A percentile compares a stretch with the other conserved stretches of the same genome.
Evolutionary conservation across 805 yeast genomes (phyloP).

Genomic region (Myxozyma neglecta): DNA sequence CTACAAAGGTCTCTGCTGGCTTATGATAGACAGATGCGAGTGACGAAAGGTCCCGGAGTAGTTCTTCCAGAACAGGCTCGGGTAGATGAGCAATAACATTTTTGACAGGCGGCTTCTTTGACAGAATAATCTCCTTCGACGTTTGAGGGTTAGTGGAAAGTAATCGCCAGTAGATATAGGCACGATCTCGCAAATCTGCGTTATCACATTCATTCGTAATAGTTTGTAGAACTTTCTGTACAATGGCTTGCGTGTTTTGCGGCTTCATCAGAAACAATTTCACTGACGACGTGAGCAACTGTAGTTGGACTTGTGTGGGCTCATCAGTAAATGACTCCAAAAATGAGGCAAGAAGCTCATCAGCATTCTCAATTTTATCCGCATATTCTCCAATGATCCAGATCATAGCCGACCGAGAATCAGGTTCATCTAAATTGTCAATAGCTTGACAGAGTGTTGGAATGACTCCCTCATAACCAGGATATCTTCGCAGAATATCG

Average conservation of each 20-base stretch:
- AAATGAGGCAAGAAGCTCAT: constrained; percentile 45
- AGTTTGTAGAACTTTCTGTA: constrained; percentile 71
- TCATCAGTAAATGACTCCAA: constrained; percentile 61
- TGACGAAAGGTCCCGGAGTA: constrained; percentile 75
- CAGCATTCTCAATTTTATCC: constrained; percentile 48
- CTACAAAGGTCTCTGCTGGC: constrained; percentile 67
- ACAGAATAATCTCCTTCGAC: constrained; percentile 60
- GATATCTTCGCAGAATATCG: constrained; percentile 45
- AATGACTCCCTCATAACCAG: constrained; percentile 57
- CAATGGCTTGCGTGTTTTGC: constrained; percentile 59
- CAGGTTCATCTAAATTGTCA: constrained; percentile 73
- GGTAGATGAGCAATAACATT: constrained; percentile 73
- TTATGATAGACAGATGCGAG: constrained; percentile 87
- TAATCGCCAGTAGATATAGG: constrained; percentile 83
- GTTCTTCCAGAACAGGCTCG: constrained; percentile 62
- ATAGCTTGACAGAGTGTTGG: constrained; percentile 47
- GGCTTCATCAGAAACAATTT: constrained; percentile 68
- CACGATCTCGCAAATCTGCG: constrained; percentile 86
- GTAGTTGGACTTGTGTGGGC: constrained; percentile 71
- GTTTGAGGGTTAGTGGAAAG: constrained; percentile 78
- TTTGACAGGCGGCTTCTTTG: constrained; percentile 67
- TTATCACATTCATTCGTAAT: constrained; percentile 77
- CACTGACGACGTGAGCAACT: constrained; percentile 72
- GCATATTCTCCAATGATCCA: constrained; percentile 86
- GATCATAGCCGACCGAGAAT: constrained; percentile 70